phyloP scores from a whole-genome alignment of 1,284 basidiomycete genomes.

The Austroboletus niveus region DNA sequence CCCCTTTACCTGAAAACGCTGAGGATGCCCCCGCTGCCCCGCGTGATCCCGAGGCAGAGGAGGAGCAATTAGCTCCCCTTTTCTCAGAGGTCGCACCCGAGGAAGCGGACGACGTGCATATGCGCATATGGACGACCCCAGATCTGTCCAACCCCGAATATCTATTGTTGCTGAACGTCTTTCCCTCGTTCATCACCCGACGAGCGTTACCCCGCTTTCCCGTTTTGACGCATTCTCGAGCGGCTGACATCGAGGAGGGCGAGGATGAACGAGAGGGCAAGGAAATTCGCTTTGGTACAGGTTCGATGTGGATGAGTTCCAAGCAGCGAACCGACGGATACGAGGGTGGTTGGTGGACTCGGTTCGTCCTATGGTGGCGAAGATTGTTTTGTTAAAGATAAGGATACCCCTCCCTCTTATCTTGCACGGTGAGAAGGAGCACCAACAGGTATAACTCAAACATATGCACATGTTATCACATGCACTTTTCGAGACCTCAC shows the following conservation, averaged over 20 bases:
- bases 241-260: conserved; percentile 64
- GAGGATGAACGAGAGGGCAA: conserved; percentile 52
- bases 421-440: conserved; percentile 6
- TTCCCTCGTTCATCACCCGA: conserved; percentile 67
- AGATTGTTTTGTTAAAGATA: conserved; percentile 57
- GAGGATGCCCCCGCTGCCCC: conserved; percentile 42
- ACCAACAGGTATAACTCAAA: conserved; percentile 25
- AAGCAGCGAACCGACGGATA: conserved; percentile 57
- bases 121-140: conserved; percentile 70
- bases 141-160: conserved; percentile 68
- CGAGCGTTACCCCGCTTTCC: conserved; percentile 65
- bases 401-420: conserved; percentile 15
- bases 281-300: conserved; percentile 67
- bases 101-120: conserved; percentile 49
- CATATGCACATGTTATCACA: conserved; percentile 36
- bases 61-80: conserved; percentile 35
- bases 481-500: conserved; percentile 15
- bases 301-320: conserved; percentile 64
- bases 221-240: conserved; percentile 26
- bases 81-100: conserved; percentile 41
- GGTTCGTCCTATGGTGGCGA: conserved; percentile 70
- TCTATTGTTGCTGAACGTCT: conserved; percentile 57
- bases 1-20: conserved; percentile 27
- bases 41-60: conserved; percentile 27
- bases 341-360: conserved; percentile 72